Base-by-base conservation (phyloP, 164 flowering plant genomes). In the Sextonia rubra region DNA sequence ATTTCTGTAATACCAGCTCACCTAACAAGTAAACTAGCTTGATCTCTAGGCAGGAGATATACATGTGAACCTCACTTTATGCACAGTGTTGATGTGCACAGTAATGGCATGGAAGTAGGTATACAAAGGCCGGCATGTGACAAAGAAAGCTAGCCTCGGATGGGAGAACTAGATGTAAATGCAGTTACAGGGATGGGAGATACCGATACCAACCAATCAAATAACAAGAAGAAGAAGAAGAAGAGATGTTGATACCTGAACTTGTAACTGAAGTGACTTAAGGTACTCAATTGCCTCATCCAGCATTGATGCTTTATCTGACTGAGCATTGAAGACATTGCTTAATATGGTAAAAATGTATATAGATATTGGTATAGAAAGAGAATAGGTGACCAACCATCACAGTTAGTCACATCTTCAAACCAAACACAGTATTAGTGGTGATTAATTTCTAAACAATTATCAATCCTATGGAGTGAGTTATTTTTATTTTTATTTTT, bases 201-300 rank as follows among this genome's bases (percentile, higher is more conserved):
- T 8, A 37, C 11, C 8, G 44, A 37, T 8, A 37, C 11, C 2
- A 0, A 37, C 44, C 44, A 37, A 37, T 37, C 44, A 37, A 37
- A 37, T 37, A 37, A 37, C 11, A 37, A 37, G 44, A 37, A 37
- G n/a, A n/a, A 37, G 44, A 37, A 37, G n/a, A n/a, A n/a, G 44
- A 37, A 37, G 44, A 37, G 44, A 52, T 64, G 27, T 9, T 68
- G 24, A 17, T 47, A 92, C 99, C 97, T 94, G 99, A 49, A 94
- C 88, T 88, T 94, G 99, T 75, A 88, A 29, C 77, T 94, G 99
- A 44, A 94, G 94, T 52, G 97, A 84, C 71, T 94, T 94, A 81
- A 94, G 76, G 84, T 94, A 91, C 77, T 92, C 97, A 71, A 94
- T 92, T 56, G 98, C 99, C 80, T 94, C 98, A 70, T 93, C 98